Conservation (phyloP, 1,284 basidiomycete genomes). For the Gomphus bonarii region DNA sequence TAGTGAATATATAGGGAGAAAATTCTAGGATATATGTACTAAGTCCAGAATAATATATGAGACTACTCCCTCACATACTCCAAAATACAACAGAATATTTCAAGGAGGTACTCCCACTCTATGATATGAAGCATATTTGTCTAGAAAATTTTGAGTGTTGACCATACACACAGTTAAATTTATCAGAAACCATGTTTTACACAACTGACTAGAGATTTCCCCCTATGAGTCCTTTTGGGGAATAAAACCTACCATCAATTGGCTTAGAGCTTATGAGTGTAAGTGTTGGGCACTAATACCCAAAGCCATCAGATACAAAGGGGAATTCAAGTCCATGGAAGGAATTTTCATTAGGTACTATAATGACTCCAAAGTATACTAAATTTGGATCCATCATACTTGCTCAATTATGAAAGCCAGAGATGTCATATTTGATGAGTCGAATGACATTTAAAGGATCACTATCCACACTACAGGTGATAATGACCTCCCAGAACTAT, state of each 20-base stretch:
- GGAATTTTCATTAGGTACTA: not conserved
- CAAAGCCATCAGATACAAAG: too few species aligned
- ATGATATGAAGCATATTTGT: too few species aligned
- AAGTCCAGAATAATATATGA: slow-evolving; percentile 16
- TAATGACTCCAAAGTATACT: not conserved
- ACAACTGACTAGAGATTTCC: not conserved
- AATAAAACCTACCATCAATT: not conserved
- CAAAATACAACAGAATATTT: slow-evolving; percentile 20
- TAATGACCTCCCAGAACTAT: not conserved
- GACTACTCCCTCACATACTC: slow-evolving; percentile 26
- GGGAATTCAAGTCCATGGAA: too few species aligned
- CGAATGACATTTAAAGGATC: too few species aligned
- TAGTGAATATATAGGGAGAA: slow-evolving; percentile 12
- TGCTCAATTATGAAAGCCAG: not conserved
- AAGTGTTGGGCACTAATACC: not conserved
- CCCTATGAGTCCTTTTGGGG: not conserved
- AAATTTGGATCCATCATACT: not conserved
- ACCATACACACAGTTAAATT: not conserved
- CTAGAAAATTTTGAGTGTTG: not conserved
- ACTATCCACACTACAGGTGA: not conserved
- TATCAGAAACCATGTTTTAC: not conserved
- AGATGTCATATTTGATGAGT: not conserved
- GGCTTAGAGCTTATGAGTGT: not conserved
- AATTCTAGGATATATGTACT: not conserved
- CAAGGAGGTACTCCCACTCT: too few species aligned